A percentile compares a stretch with the other conserved stretches of the same genome.
phyloP scores from a whole-genome alignment of 2,329 filamentous ascomycete genomes.

The Penicillium sp. region DNA sequence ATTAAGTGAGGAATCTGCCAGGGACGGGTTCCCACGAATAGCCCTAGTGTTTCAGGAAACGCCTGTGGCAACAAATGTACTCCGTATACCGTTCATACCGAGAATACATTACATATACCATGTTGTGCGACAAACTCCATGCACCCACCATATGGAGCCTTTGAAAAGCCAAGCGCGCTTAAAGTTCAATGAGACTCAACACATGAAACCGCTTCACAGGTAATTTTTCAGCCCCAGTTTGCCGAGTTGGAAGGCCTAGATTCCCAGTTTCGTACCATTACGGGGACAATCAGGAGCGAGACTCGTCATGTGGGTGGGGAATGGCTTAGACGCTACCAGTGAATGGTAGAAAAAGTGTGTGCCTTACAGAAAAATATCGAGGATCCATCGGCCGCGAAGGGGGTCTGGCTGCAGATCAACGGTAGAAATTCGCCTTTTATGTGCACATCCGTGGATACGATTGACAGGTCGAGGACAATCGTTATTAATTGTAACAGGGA shows the following conservation, averaged over 20 bases:
- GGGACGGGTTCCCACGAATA: conserved; percentile 1
- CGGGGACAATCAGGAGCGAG: background rate
- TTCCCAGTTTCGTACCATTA: background rate
- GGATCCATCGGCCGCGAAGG: conserved; percentile 4
- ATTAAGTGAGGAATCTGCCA: background rate
- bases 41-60: conserved; percentile 7
- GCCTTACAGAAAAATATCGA: conserved; percentile 8
- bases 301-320: conserved; percentile 9
- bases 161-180: background rate
- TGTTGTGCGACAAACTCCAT: background rate
- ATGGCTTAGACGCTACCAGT: background rate
- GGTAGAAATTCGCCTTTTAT: background rate
- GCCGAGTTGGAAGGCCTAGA: conserved; percentile 4
- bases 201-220: conserved; percentile 1
- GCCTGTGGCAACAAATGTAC: background rate
- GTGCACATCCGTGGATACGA: conserved; percentile 6
- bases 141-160: background rate
- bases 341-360: background rate
- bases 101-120: background rate
- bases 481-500: background rate
- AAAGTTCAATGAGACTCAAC: background rate
- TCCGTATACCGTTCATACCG: background rate
- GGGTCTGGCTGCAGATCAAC: background rate
- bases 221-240: background rate
- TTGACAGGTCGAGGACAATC: conserved; percentile 1